Percentiles rank a stretch among this genome's conserved stretches.
phyloP scores from a whole-genome alignment of 2,329 filamentous ascomycete genomes.

The Colletotrichum sp. region DNA sequence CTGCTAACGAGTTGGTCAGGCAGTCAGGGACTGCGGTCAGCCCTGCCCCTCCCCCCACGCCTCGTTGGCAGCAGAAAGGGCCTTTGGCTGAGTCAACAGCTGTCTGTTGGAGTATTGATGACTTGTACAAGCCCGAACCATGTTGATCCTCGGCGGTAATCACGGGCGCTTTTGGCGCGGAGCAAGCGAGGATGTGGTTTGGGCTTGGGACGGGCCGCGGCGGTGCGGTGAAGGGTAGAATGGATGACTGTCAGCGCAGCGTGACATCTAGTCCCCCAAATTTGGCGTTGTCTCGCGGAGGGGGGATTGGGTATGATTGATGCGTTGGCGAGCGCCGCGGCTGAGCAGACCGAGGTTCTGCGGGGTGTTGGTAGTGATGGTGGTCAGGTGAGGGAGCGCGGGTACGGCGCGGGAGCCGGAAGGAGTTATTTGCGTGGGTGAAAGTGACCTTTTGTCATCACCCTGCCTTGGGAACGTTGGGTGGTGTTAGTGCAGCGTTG shows the following conservation, averaged over 20 bases:
- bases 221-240: neutral
- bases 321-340: conserved; percentile 17
- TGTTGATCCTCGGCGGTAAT: neutral
- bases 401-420: neutral
- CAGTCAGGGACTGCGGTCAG: neutral
- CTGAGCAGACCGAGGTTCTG: conserved; percentile 3
- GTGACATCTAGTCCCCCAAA: neutral
- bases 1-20: neutral
- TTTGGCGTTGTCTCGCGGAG: neutral
- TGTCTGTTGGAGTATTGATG: neutral
- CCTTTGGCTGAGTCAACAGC: neutral
- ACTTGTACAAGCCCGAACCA: neutral
- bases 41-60: neutral
- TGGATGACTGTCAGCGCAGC: conserved; percentile 9
- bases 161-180: neutral
- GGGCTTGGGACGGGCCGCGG: conserved; percentile 15
- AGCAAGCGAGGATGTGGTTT: neutral
- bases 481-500: neutral
- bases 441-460: neutral
- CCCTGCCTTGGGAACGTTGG: neutral
- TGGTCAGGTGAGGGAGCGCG: neutral
- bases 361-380: neutral
- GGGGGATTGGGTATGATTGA: conserved; percentile 12
- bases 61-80: neutral
- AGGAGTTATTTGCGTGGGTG: neutral